A percentile compares a stretch with the other conserved stretches of the same genome.
These are phyloP conservation scores for Ascochyta rabiei DNA, from an alignment of 2,329 filamentous ascomycete genomes.

Conservation along the genomic window DNA sequence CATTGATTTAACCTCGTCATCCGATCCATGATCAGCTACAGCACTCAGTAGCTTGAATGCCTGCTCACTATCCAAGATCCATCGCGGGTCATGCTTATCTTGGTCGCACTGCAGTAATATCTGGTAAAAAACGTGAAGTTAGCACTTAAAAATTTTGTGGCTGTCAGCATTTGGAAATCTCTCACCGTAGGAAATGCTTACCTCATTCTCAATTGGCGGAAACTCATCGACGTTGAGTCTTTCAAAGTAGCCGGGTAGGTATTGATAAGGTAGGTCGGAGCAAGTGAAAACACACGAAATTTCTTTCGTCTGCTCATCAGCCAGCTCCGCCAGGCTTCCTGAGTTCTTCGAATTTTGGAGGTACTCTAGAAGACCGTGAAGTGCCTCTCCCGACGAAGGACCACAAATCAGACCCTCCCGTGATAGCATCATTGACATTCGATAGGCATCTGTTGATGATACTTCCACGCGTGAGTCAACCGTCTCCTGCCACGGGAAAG, in stretches of 20 bases:
- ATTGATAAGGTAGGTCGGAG: conserved; percentile 69
- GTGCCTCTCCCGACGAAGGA: conserved; percentile 65
- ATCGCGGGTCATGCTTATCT: too few relatives aligned
- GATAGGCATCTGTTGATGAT: conserved; percentile 60
- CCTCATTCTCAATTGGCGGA: conserved; percentile 25
- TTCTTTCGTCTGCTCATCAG: too few relatives aligned
- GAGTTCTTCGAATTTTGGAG: not conserved
- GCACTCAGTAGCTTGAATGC: too few relatives aligned
- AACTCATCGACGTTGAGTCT: conserved; percentile 54
- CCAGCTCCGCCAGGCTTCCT: too few relatives aligned
- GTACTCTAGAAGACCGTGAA: conserved; percentile 46
- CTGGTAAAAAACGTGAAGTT: too few relatives aligned
- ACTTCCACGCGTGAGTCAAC: conserved; percentile 65
- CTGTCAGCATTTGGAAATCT: too few relatives aligned
- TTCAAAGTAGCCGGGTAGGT: conserved; percentile 65
- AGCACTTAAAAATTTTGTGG: too few relatives aligned
- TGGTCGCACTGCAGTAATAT: too few relatives aligned
- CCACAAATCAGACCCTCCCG: conserved; percentile 65
- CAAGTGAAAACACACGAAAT: conserved; percentile 58
- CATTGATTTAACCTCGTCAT: too few relatives aligned
- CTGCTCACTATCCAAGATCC: too few relatives aligned
- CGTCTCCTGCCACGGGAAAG: conserved; percentile 64
- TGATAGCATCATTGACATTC: conserved; percentile 60
- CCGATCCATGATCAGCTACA: too few relatives aligned
- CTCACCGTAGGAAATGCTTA: not conserved